A percentile compares a stretch with the other conserved stretches of the same genome.
phyloP scores from a whole-genome alignment of 2,329 filamentous ascomycete species.

The Fusarium burgessii region DNA sequence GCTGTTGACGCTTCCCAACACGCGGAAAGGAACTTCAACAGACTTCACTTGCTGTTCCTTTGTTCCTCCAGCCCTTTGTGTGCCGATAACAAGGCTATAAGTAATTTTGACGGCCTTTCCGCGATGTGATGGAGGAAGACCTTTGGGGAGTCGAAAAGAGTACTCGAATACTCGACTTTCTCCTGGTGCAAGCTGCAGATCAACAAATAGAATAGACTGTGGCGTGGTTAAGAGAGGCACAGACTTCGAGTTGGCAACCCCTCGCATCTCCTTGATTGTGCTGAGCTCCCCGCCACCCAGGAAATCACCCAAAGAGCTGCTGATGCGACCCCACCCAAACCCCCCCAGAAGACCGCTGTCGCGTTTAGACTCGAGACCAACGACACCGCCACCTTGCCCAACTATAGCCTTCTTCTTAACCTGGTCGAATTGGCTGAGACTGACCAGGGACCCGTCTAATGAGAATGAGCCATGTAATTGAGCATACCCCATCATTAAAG shows the following conservation, averaged over 20 bases:
- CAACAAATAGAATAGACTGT: constrained; percentile 95
- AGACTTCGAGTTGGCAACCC: constrained; percentile 84
- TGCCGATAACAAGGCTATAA: constrained; percentile 92
- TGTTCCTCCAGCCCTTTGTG: constrained; percentile 82
- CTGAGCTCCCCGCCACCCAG: constrained; percentile 89
- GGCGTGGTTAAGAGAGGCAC: constrained; percentile 94
- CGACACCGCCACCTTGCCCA: constrained; percentile 86
- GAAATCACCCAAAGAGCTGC: constrained; percentile 87
- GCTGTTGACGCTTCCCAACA: constrained; percentile 91
- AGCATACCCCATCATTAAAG: constrained; percentile 97
- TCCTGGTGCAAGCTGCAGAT: constrained; percentile 86
- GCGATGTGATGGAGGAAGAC: constrained; percentile 89
- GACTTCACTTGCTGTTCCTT: constrained; percentile 87
- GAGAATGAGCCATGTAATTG: constrained; percentile 94
- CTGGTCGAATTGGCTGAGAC: constrained; percentile 90
- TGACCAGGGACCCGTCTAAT: constrained; percentile 90
- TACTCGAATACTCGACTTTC: constrained; percentile 92
- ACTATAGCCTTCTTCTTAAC: constrained; percentile 95
- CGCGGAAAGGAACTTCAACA: constrained; percentile 92
- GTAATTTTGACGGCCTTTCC: constrained; percentile 94
- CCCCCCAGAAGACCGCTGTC: constrained; percentile 84
- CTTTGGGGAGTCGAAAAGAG: constrained; percentile 84
- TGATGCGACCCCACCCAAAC: constrained; percentile 89
- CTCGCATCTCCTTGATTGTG: constrained; percentile 95
- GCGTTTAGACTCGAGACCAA: constrained; percentile 82